These are phyloP conservation scores for Gynandropsis gynandra DNA, from an alignment of 345 rosid genomes.

Conservation along the genomic window DNA sequence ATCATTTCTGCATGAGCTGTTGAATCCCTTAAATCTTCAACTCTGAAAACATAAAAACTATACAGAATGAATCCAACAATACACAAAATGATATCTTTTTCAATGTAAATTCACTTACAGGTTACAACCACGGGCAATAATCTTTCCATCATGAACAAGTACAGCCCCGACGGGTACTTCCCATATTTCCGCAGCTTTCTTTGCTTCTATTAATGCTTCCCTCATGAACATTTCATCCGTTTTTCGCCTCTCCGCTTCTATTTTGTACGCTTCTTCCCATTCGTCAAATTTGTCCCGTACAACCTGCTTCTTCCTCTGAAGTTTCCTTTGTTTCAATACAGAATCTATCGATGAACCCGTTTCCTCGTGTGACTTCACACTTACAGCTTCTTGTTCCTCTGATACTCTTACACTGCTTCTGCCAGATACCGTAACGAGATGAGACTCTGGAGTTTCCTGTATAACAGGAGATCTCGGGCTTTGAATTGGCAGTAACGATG, in stretches of 20 bases:
- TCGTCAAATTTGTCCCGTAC: conserved; percentile 74
- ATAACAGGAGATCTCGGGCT: conserved; percentile 28
- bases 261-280: conserved; percentile 88
- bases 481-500: conserved; percentile 28
- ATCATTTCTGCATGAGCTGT: conserved; percentile 98
- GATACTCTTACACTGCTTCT: conserved; percentile 35
- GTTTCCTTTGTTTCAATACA: conserved; percentile 49
- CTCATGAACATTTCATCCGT: conserved; percentile 85
- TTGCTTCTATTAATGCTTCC: conserved; percentile 88
- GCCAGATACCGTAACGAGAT: conserved; percentile 27
- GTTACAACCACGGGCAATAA: conserved; percentile 87
- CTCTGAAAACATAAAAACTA: conserved; percentile 49
- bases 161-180: conserved; percentile 99
- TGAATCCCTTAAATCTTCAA: conserved; percentile 89
- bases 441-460: conserved; percentile 36
- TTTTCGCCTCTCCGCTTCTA: conserved; percentile 61
- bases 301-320: conserved; percentile 67
- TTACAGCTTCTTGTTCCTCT: conserved; percentile 33
- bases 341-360: conserved; percentile 33
- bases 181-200: conserved; percentile 92
- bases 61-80: conserved; percentile 1
- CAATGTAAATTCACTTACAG: conserved; percentile 48
- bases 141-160: conserved; percentile 79
- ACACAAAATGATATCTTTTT: neutral
- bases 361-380: conserved; percentile 33